Base-by-base conservation (phyloP, 164 flowering plant species). In the Piper betle region DNA sequence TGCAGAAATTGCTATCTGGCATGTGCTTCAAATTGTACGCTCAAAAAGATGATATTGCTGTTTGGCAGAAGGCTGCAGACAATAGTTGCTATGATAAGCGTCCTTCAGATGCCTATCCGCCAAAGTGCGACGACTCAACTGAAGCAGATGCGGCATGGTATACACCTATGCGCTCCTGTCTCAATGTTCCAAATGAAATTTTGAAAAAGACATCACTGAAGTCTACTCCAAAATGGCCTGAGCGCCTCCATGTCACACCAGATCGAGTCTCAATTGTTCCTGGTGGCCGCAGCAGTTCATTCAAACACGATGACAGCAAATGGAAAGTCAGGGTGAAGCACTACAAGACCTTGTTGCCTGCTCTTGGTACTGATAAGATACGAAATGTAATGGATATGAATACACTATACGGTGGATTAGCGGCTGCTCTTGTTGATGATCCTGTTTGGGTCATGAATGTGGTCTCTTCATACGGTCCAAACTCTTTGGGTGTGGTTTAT, bases 361-460 rank as follows among this genome's bases (percentile, higher is more conserved):
- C 83, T 0, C 53, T 93, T 65, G 97, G 97, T 39, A 85, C 80
- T 37, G 86, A 85, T 58, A 77, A 84, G 79, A 83, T 93, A 37
- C 69, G 97, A 66, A 90, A 93, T 71, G 93, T 91, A 11, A 93
- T 93, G 99, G 99, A 93, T 71, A 86, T 93, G 96, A 90, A 93
- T 62, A 91, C 99, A 0, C 70, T 75, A 40, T 93, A 79, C 68
- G 99, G 99, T 69, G 99, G 97, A 58, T 86, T 93, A 64, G 99
- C 99, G 57, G 94, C 97, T 4, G 84, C 92, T 40, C 39, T 88
- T 68, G 65, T 81, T 39, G 77, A 77, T 57, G 84, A 79, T 81
- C 99, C 97, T 15, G 52, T 91, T 61, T 93, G 99, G 99, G 96
- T 91, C 55, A 93, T 93, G 97, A 93, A 93, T 62, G 97, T 86